Evolutionary conservation across 2,329 filamentous ascomycete species (phyloP).

Genomic region (Sporothrix curviconia): DNA sequence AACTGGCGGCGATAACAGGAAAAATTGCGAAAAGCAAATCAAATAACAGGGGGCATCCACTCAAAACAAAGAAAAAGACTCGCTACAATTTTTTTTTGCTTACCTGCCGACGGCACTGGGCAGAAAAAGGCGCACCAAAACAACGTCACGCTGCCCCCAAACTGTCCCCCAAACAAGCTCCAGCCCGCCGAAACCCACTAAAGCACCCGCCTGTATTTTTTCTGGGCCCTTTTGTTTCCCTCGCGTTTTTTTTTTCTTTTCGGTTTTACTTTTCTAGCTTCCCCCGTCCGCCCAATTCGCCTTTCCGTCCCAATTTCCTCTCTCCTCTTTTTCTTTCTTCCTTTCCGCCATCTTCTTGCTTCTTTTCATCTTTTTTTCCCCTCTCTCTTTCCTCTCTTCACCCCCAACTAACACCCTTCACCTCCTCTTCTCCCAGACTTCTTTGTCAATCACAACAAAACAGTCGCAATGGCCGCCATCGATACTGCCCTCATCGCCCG

Average conservation of each 20-base stretch:
- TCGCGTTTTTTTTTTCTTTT: background rate
- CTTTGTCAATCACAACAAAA: conserved; percentile 6
- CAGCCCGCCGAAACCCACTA: too few relatives aligned
- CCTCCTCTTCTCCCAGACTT: background rate
- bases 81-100: conserved; percentile 7
- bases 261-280: background rate
- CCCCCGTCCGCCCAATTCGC: background rate
- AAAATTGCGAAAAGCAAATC: conserved; percentile 9
- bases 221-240: background rate
- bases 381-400: background rate
- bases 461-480: conserved; percentile 31
- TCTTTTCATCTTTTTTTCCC: background rate
- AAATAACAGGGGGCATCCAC: conserved; percentile 9
- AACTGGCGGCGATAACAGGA: conserved; percentile 20
- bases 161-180: background rate
- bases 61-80: conserved; percentile 16
- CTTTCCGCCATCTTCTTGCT: background rate
- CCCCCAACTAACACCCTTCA: conserved; percentile 8
- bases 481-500: conserved; percentile 26
- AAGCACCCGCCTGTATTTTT: too few relatives aligned
- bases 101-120: conserved; percentile 1
- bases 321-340: background rate
- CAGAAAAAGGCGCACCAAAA: conserved; percentile 8
- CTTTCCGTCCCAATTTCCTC: background rate
- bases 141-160: conserved; percentile 6